These are phyloP conservation scores for California macrophylla DNA, from an alignment of 441 rosid genomes.

Conservation along the genomic window DNA sequence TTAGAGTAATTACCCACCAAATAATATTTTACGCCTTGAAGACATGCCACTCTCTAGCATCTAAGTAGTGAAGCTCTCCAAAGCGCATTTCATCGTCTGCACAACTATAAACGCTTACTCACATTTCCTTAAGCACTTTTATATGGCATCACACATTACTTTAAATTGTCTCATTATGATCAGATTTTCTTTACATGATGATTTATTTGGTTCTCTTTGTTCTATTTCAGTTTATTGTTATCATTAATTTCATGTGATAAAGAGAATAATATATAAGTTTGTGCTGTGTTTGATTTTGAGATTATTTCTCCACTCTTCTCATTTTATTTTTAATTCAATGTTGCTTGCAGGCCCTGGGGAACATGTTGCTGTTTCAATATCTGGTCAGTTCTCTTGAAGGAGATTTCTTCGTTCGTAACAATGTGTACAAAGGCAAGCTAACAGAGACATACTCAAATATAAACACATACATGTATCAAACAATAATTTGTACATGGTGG, in stretches of 20 bases:
- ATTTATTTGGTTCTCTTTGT: too few relatives aligned
- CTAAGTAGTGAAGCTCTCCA: neutral
- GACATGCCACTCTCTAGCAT: too few relatives aligned
- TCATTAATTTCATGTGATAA: too few relatives aligned
- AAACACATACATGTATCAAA: neutral
- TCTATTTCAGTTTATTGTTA: too few relatives aligned
- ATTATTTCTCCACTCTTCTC: neutral
- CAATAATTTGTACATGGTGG: conserved; percentile 5
- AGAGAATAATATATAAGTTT: too few relatives aligned
- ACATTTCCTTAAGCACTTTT: neutral
- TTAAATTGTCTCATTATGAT: too few relatives aligned
- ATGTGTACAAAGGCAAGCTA: conserved; percentile 41
- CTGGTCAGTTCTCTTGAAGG: conserved; percentile 54
- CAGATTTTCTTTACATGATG: too few relatives aligned
- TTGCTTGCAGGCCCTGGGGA: conserved; percentile 44
- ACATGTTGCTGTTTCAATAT: conserved; percentile 65
- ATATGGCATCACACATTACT: too few relatives aligned
- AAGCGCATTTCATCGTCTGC: too few relatives aligned
- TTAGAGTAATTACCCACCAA: neutral
- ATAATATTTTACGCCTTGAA: neutral
- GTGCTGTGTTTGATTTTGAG: neutral
- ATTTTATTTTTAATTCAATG: conserved; percentile 11
- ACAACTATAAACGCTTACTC: neutral
- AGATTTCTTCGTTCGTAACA: conserved; percentile 51
- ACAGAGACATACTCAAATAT: conserved; percentile 8